phyloP scores from a whole-genome alignment of 2,329 filamentous ascomycete genomes.

The Didymella pomorum region DNA sequence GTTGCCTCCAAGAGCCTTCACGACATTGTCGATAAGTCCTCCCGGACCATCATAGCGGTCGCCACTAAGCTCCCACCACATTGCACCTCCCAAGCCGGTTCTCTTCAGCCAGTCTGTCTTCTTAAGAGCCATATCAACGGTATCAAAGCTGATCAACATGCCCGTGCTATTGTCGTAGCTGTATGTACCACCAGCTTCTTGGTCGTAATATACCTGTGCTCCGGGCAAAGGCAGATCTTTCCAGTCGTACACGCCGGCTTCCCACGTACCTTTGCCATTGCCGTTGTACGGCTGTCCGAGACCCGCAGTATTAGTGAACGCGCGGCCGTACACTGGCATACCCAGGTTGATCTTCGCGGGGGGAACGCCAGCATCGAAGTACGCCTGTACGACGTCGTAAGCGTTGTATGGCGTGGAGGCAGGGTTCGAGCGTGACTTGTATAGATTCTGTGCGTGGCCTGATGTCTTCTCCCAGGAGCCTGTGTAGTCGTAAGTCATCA shows the following conservation, averaged over 20 bases:
- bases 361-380: constrained; percentile 67
- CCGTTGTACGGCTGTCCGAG: constrained; percentile 74
- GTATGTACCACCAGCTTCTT: constrained; percentile 73
- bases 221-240: constrained; percentile 79
- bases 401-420: constrained; percentile 80
- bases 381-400: constrained; percentile 73
- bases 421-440: constrained; percentile 64
- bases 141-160: constrained; percentile 81
- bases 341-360: constrained; percentile 82
- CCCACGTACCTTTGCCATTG: constrained; percentile 82
- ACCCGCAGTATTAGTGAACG: constrained; percentile 81
- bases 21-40: constrained; percentile 62
- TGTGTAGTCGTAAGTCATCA: constrained; percentile 66
- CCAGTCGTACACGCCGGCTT: constrained; percentile 81
- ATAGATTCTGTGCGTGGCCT: constrained; percentile 85
- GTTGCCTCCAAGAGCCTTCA: constrained; percentile 51
- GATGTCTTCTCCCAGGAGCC: constrained; percentile 78
- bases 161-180: constrained; percentile 71
- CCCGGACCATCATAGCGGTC: constrained; percentile 72
- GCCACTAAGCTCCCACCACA: constrained; percentile 94
- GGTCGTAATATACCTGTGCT: constrained; percentile 70
- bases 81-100: constrained; percentile 79
- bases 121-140: constrained; percentile 67
- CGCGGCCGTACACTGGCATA: constrained; percentile 90
- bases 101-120: constrained; percentile 78